Base-by-base conservation (phyloP, 495 filamentous ascomycete species). In the Staphylotrichum longicolle region DNA sequence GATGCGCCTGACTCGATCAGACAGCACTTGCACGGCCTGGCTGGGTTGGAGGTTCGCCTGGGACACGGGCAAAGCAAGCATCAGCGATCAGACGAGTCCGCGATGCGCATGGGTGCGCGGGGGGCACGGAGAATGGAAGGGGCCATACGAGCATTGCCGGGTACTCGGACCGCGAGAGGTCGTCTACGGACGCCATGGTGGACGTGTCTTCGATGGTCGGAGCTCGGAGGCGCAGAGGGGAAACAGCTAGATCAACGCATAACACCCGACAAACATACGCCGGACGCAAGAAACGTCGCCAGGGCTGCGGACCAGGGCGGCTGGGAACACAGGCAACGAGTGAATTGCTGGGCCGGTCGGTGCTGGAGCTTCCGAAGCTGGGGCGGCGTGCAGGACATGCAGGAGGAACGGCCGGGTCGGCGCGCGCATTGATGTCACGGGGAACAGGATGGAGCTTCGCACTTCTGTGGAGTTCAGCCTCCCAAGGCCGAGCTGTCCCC, bases 91-190 rank as follows among this genome's bases (percentile, higher is more conserved):
- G 51, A 27, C 42, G 32, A 48, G 45, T 50, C 54, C 55, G 61
- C 54, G 42, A 37, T 14, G 52, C 48, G 15, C 20, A 54, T 5
- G 3, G 9, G 12, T 1, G 7, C 1, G 37, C 1, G 10, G 33
- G 2, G 3, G 20, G 11, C 10, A 7, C 6, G 20, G 11, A 33
- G 35, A 42, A 40, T 58, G 20, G 20, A 27, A 27, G 20, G 20
- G 20, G 20, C 69, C 90, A 75, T 83, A 98, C 94, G 89, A 98
- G 86, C 83, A 98, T 85, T 34, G 89, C 89, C 71, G 94, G 93
- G 78, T 98, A 98, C 76, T 98, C 94, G 73, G 90, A 84, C 73
- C 93, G 84, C 69, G 90, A 89, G 67, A 96, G 84, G 67, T 93
- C 93, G 47, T 85, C 82, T 76, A 81, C 83, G 62, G 74, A 46